phyloP scores from a whole-genome alignment of 768 basidiomycete species.

The Infundibulicybe gibba region DNA sequence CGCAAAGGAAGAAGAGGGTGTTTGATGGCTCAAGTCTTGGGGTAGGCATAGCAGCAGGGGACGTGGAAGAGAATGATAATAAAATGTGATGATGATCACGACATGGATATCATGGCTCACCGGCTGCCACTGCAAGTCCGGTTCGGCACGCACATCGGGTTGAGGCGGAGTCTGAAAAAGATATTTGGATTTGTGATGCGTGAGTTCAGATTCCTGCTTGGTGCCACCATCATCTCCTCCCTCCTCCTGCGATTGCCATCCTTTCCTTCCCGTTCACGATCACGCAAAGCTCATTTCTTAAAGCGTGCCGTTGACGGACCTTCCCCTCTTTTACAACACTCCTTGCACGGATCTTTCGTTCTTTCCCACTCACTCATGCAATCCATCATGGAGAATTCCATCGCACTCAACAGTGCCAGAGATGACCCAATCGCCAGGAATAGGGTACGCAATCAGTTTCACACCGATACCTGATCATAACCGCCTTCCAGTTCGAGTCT shows the following conservation, averaged over 20 bases:
- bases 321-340: constrained; percentile 36
- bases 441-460: constrained; percentile 27
- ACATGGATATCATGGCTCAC: no score
- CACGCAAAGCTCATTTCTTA: constrained; percentile 10
- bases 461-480: constrained; percentile 2
- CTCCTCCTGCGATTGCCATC: constrained; percentile 10
- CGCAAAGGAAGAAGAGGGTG: constrained; percentile 77
- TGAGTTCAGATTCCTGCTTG: no score
- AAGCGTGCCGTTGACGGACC: constrained; percentile 19
- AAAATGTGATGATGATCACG: constrained; percentile 4
- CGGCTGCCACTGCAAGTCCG: no score
- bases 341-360: constrained; percentile 26
- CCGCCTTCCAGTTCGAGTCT: constrained; percentile 53
- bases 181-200: no score
- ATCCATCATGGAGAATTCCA: constrained; percentile 21
- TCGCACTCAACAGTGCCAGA: constrained; percentile 19
- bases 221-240: constrained; percentile 2
- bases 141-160: no score
- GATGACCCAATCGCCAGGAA: constrained; percentile 38
- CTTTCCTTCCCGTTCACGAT: constrained; percentile 1
- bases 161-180: no score
- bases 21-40: constrained; percentile 25
- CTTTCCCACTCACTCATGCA: constrained; percentile 9
- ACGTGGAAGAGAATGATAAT: constrained; percentile 12
- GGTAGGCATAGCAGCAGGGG: constrained; percentile 13